Percentiles rank a stretch among this genome's conserved stretches.
These are phyloP conservation scores for Gymnopus androsaceus DNA, from an alignment of 1,284 basidiomycete species.

Conservation along the genomic window DNA sequence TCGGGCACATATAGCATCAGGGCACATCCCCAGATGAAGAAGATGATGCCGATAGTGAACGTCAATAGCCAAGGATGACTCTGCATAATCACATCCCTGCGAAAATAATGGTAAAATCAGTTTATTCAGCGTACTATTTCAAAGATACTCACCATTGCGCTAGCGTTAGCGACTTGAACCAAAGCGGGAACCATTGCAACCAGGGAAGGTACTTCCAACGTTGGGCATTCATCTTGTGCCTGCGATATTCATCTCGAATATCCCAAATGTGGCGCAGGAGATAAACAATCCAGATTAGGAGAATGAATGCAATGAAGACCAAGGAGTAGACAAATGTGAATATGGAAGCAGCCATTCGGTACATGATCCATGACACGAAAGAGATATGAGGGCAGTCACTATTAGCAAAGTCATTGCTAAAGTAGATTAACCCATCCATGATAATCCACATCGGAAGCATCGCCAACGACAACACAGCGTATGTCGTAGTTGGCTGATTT, in stretches of 20 bases:
- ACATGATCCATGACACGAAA: conserved; percentile 12
- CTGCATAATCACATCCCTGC: conserved; percentile 17
- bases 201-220: conserved; percentile 12
- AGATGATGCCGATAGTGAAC: conserved; percentile 9
- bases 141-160: conserved; percentile 14
- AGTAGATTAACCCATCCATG: conserved; percentile 14
- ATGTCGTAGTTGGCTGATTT: background rate
- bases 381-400: conserved; percentile 3
- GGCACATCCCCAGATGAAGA: conserved; percentile 13
- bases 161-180: conserved; percentile 9
- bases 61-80: conserved; percentile 16
- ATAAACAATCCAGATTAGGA: conserved; percentile 16
- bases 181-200: conserved; percentile 5
- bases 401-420: conserved; percentile 3
- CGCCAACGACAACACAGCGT: background rate
- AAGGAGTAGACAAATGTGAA: too few relatives aligned
- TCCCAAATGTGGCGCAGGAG: conserved; percentile 16
- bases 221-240: conserved; percentile 15
- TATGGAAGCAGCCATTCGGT: conserved; percentile 1
- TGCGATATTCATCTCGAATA: conserved; percentile 14
- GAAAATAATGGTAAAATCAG: background rate
- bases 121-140: background rate
- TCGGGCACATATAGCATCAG: conserved; percentile 9
- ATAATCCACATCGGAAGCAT: conserved; percentile 10
- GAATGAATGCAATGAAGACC: background rate